phyloP scores from a whole-genome alignment of 352 stramenopile genomes.

The Globisporangium solare region DNA sequence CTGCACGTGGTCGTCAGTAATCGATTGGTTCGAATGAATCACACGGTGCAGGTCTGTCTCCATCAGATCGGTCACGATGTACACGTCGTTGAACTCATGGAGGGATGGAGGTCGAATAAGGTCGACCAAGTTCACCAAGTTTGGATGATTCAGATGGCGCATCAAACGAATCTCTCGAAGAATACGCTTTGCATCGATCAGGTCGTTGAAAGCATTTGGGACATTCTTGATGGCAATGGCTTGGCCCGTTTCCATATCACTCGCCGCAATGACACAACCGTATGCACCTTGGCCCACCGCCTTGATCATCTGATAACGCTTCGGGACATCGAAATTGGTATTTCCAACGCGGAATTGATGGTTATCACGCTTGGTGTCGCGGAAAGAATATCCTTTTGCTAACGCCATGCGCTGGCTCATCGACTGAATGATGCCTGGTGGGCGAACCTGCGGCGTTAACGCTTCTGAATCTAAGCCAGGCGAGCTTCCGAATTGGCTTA shows the following conservation, averaged over 20 bases:
- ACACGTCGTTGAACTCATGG: constrained; percentile 88
- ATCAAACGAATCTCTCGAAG: constrained; percentile 86
- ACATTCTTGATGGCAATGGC: constrained; percentile 97
- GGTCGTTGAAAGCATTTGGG: constrained; percentile 89
- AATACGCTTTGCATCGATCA: constrained; percentile 86
- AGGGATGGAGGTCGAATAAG: constrained; percentile 74
- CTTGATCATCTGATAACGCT: constrained; percentile 88
- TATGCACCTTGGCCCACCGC: constrained; percentile 89
- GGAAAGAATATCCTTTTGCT: constrained; percentile 77
- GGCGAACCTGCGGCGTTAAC: constrained; percentile 46
- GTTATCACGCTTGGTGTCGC: constrained; percentile 81
- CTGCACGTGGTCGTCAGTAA: constrained; percentile 75
- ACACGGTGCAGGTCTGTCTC: constrained; percentile 74
- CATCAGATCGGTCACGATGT: constrained; percentile 80
- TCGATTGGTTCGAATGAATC: constrained; percentile 79
- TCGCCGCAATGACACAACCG: constrained; percentile 88
- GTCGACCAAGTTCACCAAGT: constrained; percentile 80
- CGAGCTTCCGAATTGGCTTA: constrained; percentile 19
- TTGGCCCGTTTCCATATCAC: constrained; percentile 79
- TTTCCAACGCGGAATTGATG: constrained; percentile 85
- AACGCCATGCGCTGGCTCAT: constrained; percentile 55
- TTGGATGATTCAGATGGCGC: constrained; percentile 82
- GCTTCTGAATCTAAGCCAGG: constrained; percentile 45
- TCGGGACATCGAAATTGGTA: constrained; percentile 82
- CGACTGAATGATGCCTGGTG: constrained; percentile 32